Percentiles rank a stretch among this genome's conserved stretches.
These are phyloP conservation scores for Flaveria brownii DNA, from an alignment of 129 eudicot species.

Conservation along the genomic window DNA sequence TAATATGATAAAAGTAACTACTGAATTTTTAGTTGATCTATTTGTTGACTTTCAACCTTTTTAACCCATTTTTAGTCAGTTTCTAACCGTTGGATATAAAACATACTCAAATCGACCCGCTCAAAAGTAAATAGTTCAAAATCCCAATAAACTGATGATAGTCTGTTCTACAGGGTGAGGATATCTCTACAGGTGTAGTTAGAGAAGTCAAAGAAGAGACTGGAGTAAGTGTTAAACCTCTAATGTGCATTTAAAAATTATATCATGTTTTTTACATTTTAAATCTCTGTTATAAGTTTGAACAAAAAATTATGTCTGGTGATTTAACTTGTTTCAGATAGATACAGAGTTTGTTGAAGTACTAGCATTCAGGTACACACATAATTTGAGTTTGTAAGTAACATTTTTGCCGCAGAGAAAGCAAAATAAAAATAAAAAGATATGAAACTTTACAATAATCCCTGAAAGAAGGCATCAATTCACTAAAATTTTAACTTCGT, in stretches of 20 bases:
- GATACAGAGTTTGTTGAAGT: constrained; percentile 68
- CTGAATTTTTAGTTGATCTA: not conserved
- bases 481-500: no score
- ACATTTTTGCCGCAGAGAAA: not conserved
- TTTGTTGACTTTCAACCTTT: not conserved
- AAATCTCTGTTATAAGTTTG: not conserved
- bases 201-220: constrained; percentile 97
- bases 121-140: not conserved
- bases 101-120: not conserved
- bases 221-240: constrained; percentile 52
- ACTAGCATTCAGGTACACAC: constrained; percentile 67
- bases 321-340: constrained; percentile 43
- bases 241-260: not conserved
- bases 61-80: not conserved
- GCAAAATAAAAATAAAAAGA: not conserved
- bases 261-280: not conserved
- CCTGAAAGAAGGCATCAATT: not conserved
- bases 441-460: not conserved
- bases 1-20: not conserved
- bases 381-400: not conserved
- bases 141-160: constrained; percentile 20
- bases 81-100: not conserved
- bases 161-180: constrained; percentile 65
- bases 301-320: not conserved
- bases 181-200: constrained; percentile 52